Evolutionary conservation across 257 asterid genomes (phyloP).

Genomic region (Solanum dulcamara): DNA sequence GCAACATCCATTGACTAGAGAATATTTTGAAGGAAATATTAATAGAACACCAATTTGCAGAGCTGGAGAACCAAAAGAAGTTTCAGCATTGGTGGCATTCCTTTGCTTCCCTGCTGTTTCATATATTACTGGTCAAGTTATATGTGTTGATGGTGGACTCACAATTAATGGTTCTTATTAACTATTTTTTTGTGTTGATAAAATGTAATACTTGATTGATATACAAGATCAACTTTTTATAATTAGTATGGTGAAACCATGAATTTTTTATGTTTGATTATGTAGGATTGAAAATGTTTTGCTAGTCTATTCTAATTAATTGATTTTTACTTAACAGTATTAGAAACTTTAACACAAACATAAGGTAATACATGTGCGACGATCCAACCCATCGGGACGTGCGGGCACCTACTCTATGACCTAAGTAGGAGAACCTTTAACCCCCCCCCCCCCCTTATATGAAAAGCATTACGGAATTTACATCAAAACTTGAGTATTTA

Average conservation of each 20-base stretch:
- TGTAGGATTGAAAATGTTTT: too few relatives aligned
- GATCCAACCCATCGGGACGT: too few relatives aligned
- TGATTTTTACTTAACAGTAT: too few relatives aligned
- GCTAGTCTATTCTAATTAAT: too few relatives aligned
- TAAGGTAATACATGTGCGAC: too few relatives aligned
- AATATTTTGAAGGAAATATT: background rate
- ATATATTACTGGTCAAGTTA: constrained; percentile 14
- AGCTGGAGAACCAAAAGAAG: constrained; percentile 13
- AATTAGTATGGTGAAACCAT: background rate
- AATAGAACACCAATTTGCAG: background rate
- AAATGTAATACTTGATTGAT: background rate
- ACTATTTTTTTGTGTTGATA: background rate
- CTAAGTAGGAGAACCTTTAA: too few relatives aligned
- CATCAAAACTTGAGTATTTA: too few relatives aligned
- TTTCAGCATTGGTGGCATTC: constrained; percentile 19
- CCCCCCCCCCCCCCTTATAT: too few relatives aligned
- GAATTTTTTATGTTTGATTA: too few relatives aligned
- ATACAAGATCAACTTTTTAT: background rate
- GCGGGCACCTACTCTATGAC: too few relatives aligned
- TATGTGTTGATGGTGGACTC: constrained; percentile 18
- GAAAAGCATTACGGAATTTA: too few relatives aligned
- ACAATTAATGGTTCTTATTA: constrained; percentile 1
- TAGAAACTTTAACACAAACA: too few relatives aligned
- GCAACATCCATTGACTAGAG: background rate
- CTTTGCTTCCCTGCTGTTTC: constrained; percentile 23